A percentile compares a stretch with the other conserved stretches of the same genome.
Evolutionary conservation across 1,139 yeast genomes (phyloP).

Genomic region (Pichia norvegensis): DNA sequence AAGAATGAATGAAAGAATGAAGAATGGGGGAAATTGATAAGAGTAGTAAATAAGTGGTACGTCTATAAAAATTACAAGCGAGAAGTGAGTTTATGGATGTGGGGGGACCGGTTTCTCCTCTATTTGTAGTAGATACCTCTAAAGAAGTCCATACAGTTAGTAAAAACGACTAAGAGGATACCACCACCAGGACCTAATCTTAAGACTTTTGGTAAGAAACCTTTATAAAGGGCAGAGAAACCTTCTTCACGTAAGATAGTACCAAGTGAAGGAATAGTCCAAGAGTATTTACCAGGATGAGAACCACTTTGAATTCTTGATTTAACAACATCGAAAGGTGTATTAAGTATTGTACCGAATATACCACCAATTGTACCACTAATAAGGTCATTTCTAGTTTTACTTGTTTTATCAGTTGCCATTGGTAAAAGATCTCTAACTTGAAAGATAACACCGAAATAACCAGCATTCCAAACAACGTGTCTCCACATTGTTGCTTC

Average conservation of each 20-base stretch:
- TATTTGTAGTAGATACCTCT: conserved; percentile 49
- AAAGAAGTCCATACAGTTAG: conserved; percentile 91
- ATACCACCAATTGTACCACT: conserved; percentile 98
- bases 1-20: not conserved
- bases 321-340: conserved; percentile 97
- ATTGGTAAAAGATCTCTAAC: conserved; percentile 72
- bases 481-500: conserved; percentile 99
- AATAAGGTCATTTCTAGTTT: conserved; percentile 77
- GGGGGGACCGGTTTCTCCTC: not conserved
- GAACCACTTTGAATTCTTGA: conserved; percentile 92
- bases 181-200: conserved; percentile 99
- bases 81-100: not conserved
- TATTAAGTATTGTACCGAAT: conserved; percentile 84
- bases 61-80: not conserved
- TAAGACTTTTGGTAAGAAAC: conserved; percentile 92
- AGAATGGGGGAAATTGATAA: not conserved
- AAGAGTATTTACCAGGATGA: conserved; percentile 67
- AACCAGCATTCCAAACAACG: conserved; percentile 94
- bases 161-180: conserved; percentile 88
- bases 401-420: conserved; percentile 59
- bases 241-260: conserved; percentile 88
- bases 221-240: conserved; percentile 78
- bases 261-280: conserved; percentile 80
- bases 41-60: not conserved
- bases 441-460: conserved; percentile 91